Conservation (phyloP, 345 rosid genomes). For the Turnera subulata region DNA sequence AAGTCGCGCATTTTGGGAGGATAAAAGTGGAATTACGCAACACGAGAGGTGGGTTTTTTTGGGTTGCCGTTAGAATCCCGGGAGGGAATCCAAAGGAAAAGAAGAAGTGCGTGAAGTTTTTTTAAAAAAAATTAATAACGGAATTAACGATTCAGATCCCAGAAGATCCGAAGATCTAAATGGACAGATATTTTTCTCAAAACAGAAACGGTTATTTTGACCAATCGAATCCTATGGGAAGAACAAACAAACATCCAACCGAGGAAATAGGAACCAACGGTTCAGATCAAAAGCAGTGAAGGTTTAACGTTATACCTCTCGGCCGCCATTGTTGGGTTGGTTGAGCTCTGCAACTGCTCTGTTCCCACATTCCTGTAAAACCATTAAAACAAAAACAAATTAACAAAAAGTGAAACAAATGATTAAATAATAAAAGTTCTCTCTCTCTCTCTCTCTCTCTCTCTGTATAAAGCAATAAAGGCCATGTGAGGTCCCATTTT, state of each 20-base stretch:
- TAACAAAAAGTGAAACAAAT: not conserved
- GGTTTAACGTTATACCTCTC: slow-evolving; percentile 39
- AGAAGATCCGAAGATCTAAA: slow-evolving; percentile 47
- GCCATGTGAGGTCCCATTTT: slow-evolving; percentile 4
- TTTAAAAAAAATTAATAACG: slow-evolving; percentile 24
- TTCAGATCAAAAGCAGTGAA: slow-evolving; percentile 20
- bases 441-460: not conserved
- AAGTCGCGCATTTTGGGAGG: not conserved
- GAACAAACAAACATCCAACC: not conserved
- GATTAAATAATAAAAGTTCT: not conserved
- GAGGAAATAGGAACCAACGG: slow-evolving; percentile 28
- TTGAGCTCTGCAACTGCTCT: slow-evolving; percentile 52
- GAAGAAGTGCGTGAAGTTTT: too few species aligned
- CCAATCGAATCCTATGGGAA: slow-evolving; percentile 16
- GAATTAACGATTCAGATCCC: slow-evolving; percentile 48
- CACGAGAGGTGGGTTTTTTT: not conserved
- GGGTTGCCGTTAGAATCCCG: not conserved
- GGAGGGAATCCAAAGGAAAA: slow-evolving; percentile 28
- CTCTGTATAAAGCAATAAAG: not conserved
- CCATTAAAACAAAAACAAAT: not conserved
- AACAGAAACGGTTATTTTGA: slow-evolving; percentile 12
- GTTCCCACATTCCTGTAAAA: slow-evolving; percentile 45
- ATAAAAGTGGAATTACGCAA: not conserved
- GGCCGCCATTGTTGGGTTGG: slow-evolving; percentile 68
- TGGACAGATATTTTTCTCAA: slow-evolving; percentile 30